phyloP scores from a whole-genome alignment of 164 flowering plant genomes.

The Tetrastigma voinierianum region DNA sequence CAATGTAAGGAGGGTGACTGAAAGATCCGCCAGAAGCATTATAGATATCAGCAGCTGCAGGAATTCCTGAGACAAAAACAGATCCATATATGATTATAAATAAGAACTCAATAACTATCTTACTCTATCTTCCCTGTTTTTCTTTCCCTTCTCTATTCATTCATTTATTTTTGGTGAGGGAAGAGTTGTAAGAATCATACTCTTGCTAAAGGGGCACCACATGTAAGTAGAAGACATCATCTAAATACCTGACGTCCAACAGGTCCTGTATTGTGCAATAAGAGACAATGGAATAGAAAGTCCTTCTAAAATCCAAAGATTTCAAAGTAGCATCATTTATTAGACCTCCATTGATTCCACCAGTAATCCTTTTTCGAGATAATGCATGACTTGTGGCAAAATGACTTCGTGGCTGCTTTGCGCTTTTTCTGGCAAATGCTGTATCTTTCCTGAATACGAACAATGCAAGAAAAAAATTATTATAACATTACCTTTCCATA shows the following conservation, averaged over 20 bases:
- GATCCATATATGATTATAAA: conserved; percentile 12
- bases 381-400: conserved; percentile 45
- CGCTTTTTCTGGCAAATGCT: conserved; percentile 26
- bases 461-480: conserved; percentile 1
- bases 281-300: conserved; percentile 65
- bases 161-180: too few relatives aligned
- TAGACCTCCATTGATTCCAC: conserved; percentile 78
- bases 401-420: conserved; percentile 41
- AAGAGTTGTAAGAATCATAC: too few relatives aligned
- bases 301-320: conserved; percentile 66
- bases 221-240: background rate
- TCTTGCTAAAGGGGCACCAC: too few relatives aligned
- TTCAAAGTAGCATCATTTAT: conserved; percentile 61
- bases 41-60: conserved; percentile 65
- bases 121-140: too few relatives aligned
- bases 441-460: conserved; percentile 36
- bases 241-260: conserved; percentile 67
- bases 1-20: conserved; percentile 69
- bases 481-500: too few relatives aligned
- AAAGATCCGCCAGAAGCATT: conserved; percentile 78
- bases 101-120: background rate
- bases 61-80: conserved; percentile 61
- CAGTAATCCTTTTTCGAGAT: conserved; percentile 58
- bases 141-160: too few relatives aligned
- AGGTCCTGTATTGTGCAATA: conserved; percentile 77